A percentile compares a stretch with the other conserved stretches of the same genome.
These are phyloP conservation scores for Trametes cinnabarina DNA, from an alignment of 768 basidiomycete species.

Conservation along the genomic window DNA sequence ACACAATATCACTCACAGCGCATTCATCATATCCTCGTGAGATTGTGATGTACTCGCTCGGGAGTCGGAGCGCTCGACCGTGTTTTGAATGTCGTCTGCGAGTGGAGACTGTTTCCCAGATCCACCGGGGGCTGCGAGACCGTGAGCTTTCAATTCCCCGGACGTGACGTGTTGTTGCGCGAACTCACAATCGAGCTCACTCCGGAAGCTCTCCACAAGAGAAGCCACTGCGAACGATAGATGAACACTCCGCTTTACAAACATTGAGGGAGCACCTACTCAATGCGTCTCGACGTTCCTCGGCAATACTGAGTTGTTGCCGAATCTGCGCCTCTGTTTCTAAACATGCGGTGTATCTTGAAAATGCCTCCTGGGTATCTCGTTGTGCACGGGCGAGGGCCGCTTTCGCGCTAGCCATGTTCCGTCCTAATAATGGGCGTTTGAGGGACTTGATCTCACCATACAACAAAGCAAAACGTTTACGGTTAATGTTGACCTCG, in stretches of 20 bases:
- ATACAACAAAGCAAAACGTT: conserved; percentile 22
- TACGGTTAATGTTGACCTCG: conserved; percentile 42
- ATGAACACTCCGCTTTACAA: conserved; percentile 10
- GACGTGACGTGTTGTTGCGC: too few species aligned
- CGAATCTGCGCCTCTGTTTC: conserved; percentile 67
- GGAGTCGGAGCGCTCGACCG: conserved; percentile 20
- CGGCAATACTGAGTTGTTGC: conserved; percentile 59
- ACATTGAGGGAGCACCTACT: conserved; percentile 30
- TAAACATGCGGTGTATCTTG: conserved; percentile 65
- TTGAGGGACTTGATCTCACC: conserved; percentile 1
- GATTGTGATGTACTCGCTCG: conserved; percentile 21
- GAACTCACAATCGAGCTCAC: conserved; percentile 24
- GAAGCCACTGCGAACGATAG: conserved; percentile 26
- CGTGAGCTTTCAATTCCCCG: neutral
- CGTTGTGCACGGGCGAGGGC: conserved; percentile 64
- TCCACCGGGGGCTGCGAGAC: conserved; percentile 9
- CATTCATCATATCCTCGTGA: conserved; percentile 21
- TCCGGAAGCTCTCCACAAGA: conserved; percentile 23
- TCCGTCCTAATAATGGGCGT: conserved; percentile 45
- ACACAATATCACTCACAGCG: conserved; percentile 11
- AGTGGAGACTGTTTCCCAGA: conserved; percentile 18
- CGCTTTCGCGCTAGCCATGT: conserved; percentile 58
- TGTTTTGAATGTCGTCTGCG: conserved; percentile 18
- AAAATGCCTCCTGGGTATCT: conserved; percentile 70
- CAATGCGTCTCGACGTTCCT: conserved; percentile 67